Evolutionary conservation across 2,329 filamentous ascomycete genomes (phyloP), one percentile per base, ranked within the genome.

Genomic region (Trichophaea hybrida): DNA sequence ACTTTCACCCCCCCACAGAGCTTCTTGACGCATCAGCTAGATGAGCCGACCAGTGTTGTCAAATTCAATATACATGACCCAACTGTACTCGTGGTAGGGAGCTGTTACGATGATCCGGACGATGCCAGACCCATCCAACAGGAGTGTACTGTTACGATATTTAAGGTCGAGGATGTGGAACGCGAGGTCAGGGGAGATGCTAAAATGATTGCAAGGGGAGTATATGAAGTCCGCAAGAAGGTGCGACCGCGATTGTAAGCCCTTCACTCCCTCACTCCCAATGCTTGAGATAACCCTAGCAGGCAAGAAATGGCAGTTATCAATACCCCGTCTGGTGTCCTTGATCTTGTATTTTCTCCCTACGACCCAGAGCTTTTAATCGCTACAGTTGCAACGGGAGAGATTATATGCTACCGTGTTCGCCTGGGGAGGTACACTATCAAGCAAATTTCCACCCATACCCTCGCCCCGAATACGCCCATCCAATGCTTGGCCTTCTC

Each of bases 141-240:
- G 40, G 56, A 55, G 17, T 55, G 57, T 12, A 50, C 31, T 7
- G 33, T 46, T 15, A 38, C 48, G 13, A 54, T 66, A 10, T 65
- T 58, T 33, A 57, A 61, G 44, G 63, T 64, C 24, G 59, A 61
- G 59, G 63, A 66, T 52, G 52, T 59, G 5, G 63, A 65, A 52
- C 55, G 61, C 5, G 64, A 66, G 35, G 64, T 65, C 17, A 58
- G 63, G 55, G 64, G 64, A 10, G 63, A 66, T 58, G 58, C 57
- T 13, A 60, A 57, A 32, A 50, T 57, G 40, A 50, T 57, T 34
- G 55, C 55, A 6, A 50, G 55, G 17, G 40, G 32, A 5, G 43
- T 50, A 10, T 49, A 57, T 43, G 55, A 57, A 10, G 55, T 57
- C 8, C 40, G 61, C 44, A 60, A 62, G 56, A 65, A 65, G 57